Evolutionary conservation across 1,284 basidiomycete species (phyloP).

Genomic region (Cryptococcus deneoformans): DNA sequence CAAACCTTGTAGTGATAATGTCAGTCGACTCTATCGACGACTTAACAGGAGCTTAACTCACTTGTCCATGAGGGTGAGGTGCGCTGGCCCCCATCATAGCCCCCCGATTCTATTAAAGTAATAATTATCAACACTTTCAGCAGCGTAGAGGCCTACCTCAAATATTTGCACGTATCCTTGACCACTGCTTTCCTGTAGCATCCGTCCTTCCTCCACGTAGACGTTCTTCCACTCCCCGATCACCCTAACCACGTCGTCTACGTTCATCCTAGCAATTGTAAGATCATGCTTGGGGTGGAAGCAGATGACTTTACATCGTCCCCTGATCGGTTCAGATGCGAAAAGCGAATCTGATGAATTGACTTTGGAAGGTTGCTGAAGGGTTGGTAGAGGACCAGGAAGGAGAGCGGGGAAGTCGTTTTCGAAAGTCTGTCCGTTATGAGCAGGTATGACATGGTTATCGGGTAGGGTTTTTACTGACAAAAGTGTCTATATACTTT

Average conservation of each 20-base stretch:
- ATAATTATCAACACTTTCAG: neutral
- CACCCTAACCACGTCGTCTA: slow-evolving; percentile 65
- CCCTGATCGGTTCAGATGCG: slow-evolving; percentile 67
- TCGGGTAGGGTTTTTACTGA: slow-evolving; percentile 26
- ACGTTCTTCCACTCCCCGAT: slow-evolving; percentile 74
- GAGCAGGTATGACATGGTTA: neutral
- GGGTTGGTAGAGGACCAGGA: slow-evolving; percentile 43
- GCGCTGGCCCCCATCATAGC: slow-evolving; percentile 36
- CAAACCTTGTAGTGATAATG: slow-evolving; percentile 58
- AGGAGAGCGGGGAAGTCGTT: slow-evolving; percentile 85
- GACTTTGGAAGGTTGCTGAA: slow-evolving; percentile 50
- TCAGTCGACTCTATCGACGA: neutral
- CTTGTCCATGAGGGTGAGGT: neutral
- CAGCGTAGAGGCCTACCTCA: slow-evolving; percentile 57
- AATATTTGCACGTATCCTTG: slow-evolving; percentile 82
- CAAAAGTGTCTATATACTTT: slow-evolving; percentile 64
- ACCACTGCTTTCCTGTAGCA: slow-evolving; percentile 39
- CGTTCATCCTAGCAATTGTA: slow-evolving; percentile 72
- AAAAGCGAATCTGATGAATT: slow-evolving; percentile 43
- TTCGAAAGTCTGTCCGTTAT: slow-evolving; percentile 56
- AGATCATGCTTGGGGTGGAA: slow-evolving; percentile 89
- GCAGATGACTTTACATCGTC: slow-evolving; percentile 83
- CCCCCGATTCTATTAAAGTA: slow-evolving; percentile 19
- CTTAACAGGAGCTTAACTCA: neutral
- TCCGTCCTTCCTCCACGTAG: slow-evolving; percentile 60